A percentile compares a stretch with the other conserved stretches of the same genome.
phyloP scores from a whole-genome alignment of 2,329 filamentous ascomycete species.

The Didymellaceae sp. region DNA sequence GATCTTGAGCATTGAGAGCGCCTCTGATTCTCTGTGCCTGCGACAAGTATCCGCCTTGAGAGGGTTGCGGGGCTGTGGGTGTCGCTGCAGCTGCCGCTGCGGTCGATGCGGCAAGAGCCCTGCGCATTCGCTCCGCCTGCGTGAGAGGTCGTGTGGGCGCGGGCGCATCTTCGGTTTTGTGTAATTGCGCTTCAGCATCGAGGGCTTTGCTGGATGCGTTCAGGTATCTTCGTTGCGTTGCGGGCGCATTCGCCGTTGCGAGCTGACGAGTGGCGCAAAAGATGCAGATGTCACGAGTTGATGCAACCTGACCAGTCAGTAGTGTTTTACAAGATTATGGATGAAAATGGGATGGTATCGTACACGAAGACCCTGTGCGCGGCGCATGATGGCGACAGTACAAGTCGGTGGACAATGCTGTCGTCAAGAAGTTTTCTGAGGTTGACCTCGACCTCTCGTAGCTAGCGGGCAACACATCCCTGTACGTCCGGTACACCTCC shows the following conservation, averaged over 20 bases:
- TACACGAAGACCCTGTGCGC: conserved; percentile 41
- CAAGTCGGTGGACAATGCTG: conserved; percentile 2
- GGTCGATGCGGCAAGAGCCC: conserved; percentile 29
- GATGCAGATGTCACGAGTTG: conserved; percentile 47
- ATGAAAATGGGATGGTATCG: neutral
- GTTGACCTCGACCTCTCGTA: neutral
- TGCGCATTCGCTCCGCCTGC: conserved; percentile 39
- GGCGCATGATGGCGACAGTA: conserved; percentile 31
- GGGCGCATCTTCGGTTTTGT: conserved; percentile 30
- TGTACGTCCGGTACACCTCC: neutral
- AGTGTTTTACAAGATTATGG: neutral
- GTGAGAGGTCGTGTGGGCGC: conserved; percentile 28
- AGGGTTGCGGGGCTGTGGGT: neutral
- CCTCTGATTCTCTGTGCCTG: conserved; percentile 28
- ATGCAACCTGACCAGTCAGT: conserved; percentile 35
- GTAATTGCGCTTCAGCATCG: conserved; percentile 39
- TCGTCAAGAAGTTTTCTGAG: conserved; percentile 8
- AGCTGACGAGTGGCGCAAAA: conserved; percentile 48
- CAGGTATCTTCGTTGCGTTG: conserved; percentile 41
- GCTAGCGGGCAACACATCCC: conserved; percentile 3
- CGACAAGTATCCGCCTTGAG: conserved; percentile 24
- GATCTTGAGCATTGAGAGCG: conserved; percentile 11
- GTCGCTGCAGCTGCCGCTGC: conserved; percentile 10
- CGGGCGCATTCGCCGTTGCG: conserved; percentile 25
- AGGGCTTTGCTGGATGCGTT: conserved; percentile 42